Percentiles rank a stretch among this genome's conserved stretches.
phyloP scores from a whole-genome alignment of 2,329 filamentous ascomycete genomes.

The Colletotrichum tabaci region DNA sequence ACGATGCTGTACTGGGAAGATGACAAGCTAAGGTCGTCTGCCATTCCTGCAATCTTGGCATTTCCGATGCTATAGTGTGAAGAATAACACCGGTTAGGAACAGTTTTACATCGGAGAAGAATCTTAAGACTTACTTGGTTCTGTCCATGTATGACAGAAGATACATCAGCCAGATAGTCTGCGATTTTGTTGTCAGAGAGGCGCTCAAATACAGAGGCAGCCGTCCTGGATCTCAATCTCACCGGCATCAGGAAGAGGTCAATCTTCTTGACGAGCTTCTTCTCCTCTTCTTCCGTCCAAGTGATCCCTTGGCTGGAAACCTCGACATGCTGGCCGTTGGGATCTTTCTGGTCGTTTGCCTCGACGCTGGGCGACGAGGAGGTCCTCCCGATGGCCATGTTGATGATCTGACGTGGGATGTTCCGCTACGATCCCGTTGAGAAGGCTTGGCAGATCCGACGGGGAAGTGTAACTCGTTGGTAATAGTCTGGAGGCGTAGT shows the following conservation, averaged over 20 bases:
- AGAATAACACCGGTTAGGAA: background rate
- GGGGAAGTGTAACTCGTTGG: background rate
- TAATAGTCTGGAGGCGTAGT: background rate
- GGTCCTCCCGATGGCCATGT: background rate
- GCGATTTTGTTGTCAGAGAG: background rate
- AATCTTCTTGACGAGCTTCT: slow-evolving; percentile 55
- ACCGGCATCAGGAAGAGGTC: slow-evolving; percentile 57
- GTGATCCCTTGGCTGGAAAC: background rate
- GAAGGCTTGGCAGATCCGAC: background rate
- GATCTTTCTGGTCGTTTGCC: slow-evolving; percentile 11
- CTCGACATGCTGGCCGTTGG: slow-evolving; percentile 15
- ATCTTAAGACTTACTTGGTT: slow-evolving; percentile 49
- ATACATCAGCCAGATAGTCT: slow-evolving; percentile 64
- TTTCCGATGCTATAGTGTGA: slow-evolving; percentile 60
- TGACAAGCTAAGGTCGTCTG: slow-evolving; percentile 65
- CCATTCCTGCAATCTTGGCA: slow-evolving; percentile 67
- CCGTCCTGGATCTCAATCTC: background rate
- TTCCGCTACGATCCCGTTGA: background rate
- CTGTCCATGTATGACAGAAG: slow-evolving; percentile 72
- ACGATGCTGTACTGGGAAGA: slow-evolving; percentile 73
- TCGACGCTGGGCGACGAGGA: slow-evolving; percentile 21
- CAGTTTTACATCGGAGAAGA: background rate
- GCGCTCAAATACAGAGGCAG: no score
- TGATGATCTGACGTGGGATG: background rate
- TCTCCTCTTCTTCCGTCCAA: slow-evolving; percentile 49